A percentile compares a stretch with the other conserved stretches of the same genome.
Conservation (phyloP, 768 basidiomycete species). For the Thelephora aurantiotincta region DNA sequence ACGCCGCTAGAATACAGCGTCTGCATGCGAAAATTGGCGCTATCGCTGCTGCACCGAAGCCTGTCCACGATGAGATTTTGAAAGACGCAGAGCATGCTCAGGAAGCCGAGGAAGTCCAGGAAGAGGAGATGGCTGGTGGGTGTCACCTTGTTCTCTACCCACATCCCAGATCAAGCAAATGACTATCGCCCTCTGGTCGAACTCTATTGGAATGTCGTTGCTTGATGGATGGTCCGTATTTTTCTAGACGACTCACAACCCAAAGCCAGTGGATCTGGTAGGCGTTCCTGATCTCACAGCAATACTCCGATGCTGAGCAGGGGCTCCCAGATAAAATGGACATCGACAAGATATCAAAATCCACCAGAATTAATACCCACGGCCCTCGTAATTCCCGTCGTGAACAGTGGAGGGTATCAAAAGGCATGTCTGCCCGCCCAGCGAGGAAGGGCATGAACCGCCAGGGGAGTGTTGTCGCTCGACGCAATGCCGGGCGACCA, state of each 20-base stretch:
- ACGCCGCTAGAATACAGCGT: slow-evolving; percentile 64
- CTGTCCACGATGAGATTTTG: slow-evolving; percentile 14
- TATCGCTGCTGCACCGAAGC: slow-evolving; percentile 26
- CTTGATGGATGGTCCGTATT: background rate
- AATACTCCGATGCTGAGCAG: background rate
- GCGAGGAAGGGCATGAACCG: slow-evolving; percentile 45
- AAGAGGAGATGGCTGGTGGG: slow-evolving; percentile 3
- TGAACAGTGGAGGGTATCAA: slow-evolving; percentile 73
- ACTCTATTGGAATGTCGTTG: no score
- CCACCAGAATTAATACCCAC: slow-evolving; percentile 57
- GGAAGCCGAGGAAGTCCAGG: slow-evolving; percentile 11
- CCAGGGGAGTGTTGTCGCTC: slow-evolving; percentile 46
- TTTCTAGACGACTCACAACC: background rate
- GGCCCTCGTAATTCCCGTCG: slow-evolving; percentile 64
- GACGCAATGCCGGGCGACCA: slow-evolving; percentile 55
- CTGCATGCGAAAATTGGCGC: slow-evolving; percentile 51
- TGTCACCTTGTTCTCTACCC: slow-evolving; percentile 45
- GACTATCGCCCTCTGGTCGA: background rate
- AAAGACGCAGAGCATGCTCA: slow-evolving; percentile 18
- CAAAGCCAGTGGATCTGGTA: background rate
- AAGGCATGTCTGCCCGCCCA: slow-evolving; percentile 47
- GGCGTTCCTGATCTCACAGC: no score
- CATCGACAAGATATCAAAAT: slow-evolving; percentile 26
- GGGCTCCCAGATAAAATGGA: slow-evolving; percentile 33
- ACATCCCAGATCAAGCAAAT: background rate